These are phyloP conservation scores for Baorangia bicolor DNA, from an alignment of 768 basidiomycete genomes.

Conservation along the genomic window DNA sequence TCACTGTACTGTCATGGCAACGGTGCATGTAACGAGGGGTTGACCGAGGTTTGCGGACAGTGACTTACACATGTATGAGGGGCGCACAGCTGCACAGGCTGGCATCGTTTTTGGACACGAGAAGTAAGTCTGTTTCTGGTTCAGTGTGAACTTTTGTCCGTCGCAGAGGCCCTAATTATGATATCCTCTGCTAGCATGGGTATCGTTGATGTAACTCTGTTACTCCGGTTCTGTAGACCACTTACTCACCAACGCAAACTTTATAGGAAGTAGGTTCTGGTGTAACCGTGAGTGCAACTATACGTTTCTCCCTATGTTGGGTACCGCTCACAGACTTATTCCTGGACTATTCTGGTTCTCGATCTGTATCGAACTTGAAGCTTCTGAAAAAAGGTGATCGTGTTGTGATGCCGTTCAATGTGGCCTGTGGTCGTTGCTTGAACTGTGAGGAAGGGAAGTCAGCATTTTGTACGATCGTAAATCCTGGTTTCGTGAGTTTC, in stretches of 20 bases:
- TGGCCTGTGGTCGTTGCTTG: slow-evolving; percentile 55
- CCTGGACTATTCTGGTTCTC: not conserved
- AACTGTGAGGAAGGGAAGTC: slow-evolving; percentile 55
- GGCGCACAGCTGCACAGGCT: slow-evolving; percentile 1
- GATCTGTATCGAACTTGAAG: slow-evolving; percentile 20
- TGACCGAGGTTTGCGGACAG: not conserved
- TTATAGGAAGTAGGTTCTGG: not conserved
- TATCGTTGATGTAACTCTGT: not conserved
- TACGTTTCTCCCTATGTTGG: not conserved
- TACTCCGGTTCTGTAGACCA: not conserved
- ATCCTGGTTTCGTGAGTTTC: slow-evolving; percentile 33
- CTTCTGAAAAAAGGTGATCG: slow-evolving; percentile 55
- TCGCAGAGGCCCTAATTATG: not conserved
- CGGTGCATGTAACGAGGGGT: not conserved
- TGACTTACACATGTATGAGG: slow-evolving; percentile 1
- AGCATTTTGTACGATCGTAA: slow-evolving; percentile 57
- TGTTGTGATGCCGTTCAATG: slow-evolving; percentile 62
- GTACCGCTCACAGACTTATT: not conserved
- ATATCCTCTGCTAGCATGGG: not conserved
- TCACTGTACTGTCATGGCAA: not conserved
- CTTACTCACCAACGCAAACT: not conserved
- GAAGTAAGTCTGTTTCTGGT: not conserved
- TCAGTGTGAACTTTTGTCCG: not conserved
- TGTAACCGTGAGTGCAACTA: not conserved
- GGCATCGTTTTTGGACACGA: slow-evolving; percentile 8